These are phyloP conservation scores for Typha latifolia DNA, from an alignment of 176 grass and related monocot genomes.

Conservation along the genomic window DNA sequence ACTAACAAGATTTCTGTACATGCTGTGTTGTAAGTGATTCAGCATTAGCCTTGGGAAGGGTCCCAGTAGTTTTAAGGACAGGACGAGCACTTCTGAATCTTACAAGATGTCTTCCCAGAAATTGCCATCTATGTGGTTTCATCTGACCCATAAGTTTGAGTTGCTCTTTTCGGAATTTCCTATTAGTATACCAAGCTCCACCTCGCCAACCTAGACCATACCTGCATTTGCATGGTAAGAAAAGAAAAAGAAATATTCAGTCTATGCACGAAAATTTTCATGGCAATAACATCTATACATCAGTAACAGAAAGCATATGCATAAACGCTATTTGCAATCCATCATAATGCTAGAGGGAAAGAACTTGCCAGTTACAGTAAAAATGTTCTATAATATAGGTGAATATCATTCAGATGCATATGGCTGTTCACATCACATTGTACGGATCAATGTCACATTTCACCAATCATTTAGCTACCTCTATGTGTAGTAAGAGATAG, in stretches of 20 bases:
- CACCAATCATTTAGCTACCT: too few relatives aligned
- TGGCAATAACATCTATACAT: too few relatives aligned
- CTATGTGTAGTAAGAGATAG: too few relatives aligned
- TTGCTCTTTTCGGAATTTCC: constrained; percentile 58
- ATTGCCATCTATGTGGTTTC: constrained; percentile 56
- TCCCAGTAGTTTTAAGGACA: not conserved
- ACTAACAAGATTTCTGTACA: not conserved
- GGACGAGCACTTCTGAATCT: constrained; percentile 17
- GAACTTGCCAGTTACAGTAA: too few relatives aligned
- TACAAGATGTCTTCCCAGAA: constrained; percentile 9
- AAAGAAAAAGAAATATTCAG: not conserved
- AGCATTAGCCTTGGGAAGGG: not conserved
- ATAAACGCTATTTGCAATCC: too few relatives aligned
- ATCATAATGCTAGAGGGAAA: too few relatives aligned
- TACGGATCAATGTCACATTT: too few relatives aligned
- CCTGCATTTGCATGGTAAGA: constrained; percentile 22
- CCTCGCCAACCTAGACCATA: constrained; percentile 80
- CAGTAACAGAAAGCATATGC: too few relatives aligned
- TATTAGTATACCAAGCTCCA: constrained; percentile 57
- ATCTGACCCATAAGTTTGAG: constrained; percentile 69
- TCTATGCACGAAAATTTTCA: too few relatives aligned
- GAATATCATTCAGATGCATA: too few relatives aligned
- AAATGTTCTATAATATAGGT: too few relatives aligned
- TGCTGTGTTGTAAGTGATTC: not conserved
- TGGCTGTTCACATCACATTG: too few relatives aligned